phyloP scores from a whole-genome alignment of 306 rosid species.

The Quercus dentata region DNA sequence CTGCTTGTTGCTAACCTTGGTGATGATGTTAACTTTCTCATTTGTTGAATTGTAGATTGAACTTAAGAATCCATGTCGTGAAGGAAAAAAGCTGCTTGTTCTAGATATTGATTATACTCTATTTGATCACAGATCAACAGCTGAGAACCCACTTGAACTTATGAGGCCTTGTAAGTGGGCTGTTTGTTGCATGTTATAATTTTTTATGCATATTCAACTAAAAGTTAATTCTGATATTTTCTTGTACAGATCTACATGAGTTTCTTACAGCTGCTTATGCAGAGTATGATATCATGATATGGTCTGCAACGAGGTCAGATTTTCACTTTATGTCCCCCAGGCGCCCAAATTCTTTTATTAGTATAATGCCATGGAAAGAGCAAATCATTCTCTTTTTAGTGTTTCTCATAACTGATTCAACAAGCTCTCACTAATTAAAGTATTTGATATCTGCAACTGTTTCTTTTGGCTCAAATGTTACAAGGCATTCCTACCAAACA shows the following conservation, averaged over 20 bases:
- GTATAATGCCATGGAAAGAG: background rate
- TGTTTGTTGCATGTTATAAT: background rate
- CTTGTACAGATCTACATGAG: constrained; percentile 82
- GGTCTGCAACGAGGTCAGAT: constrained; percentile 96
- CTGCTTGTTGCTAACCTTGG: background rate
- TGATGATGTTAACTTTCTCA: background rate
- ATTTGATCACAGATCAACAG: constrained; percentile 92
- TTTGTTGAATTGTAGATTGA: constrained; percentile 48
- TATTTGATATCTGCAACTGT: background rate
- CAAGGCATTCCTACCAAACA: background rate
- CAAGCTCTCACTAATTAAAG: background rate
- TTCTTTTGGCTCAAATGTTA: background rate
- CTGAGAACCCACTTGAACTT: constrained; percentile 91
- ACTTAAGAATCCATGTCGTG: constrained; percentile 73
- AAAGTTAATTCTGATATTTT: constrained; percentile 2
- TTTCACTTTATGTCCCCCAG: background rate
- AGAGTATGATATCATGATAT: constrained; percentile 89
- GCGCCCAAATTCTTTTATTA: background rate
- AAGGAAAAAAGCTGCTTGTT: constrained; percentile 92
- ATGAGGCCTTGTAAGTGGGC: constrained; percentile 86
- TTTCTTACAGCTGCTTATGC: constrained; percentile 84
- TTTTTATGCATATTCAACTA: background rate
- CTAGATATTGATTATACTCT: constrained; percentile 94
- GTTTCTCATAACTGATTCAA: background rate
- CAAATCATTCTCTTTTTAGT: background rate